phyloP scores from a whole-genome alignment of 169 alveolate genomes.

The Ichthyophthirius multifiliis region DNA sequence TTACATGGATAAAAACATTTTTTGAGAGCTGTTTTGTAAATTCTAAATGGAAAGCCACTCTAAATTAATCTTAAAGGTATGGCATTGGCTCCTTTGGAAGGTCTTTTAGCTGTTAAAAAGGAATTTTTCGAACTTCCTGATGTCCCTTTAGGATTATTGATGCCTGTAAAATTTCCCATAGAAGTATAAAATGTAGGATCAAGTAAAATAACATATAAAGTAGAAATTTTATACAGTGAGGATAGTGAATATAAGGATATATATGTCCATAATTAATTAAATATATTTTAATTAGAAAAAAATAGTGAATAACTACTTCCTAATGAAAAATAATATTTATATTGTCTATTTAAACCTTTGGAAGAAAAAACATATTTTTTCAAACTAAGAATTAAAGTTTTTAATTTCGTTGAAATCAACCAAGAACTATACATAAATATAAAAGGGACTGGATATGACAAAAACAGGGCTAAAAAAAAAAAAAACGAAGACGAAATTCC shows the following conservation, averaged over 20 bases:
- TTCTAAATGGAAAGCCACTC: constrained; percentile 83
- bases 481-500: too few species aligned
- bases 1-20: constrained; percentile 70
- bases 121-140: constrained; percentile 68
- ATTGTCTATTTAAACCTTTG: constrained; percentile 75
- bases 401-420: constrained; percentile 68
- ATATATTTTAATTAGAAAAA: constrained; percentile 72
- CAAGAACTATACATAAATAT: constrained; percentile 40
- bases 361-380: constrained; percentile 70
- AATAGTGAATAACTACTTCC: constrained; percentile 75
- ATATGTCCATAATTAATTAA: constrained; percentile 62
- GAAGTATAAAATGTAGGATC: constrained; percentile 82
- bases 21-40: constrained; percentile 67
- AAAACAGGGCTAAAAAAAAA: too few species aligned
- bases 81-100: constrained; percentile 69
- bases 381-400: constrained; percentile 61
- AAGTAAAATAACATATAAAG: constrained; percentile 69
- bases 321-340: constrained; percentile 71
- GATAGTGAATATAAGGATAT: constrained; percentile 41
- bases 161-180: constrained; percentile 79
- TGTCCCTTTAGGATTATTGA: constrained; percentile 78
- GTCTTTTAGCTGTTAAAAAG: constrained; percentile 65
- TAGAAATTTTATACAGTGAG: constrained; percentile 55
- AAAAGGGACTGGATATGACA: constrained; percentile 59
- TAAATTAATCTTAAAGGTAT: constrained; percentile 71